Percentiles rank a stretch among this genome's conserved stretches.
Conservation (phyloP, 23 red algal genomes). For the Gracilaria domingensis region DNA sequence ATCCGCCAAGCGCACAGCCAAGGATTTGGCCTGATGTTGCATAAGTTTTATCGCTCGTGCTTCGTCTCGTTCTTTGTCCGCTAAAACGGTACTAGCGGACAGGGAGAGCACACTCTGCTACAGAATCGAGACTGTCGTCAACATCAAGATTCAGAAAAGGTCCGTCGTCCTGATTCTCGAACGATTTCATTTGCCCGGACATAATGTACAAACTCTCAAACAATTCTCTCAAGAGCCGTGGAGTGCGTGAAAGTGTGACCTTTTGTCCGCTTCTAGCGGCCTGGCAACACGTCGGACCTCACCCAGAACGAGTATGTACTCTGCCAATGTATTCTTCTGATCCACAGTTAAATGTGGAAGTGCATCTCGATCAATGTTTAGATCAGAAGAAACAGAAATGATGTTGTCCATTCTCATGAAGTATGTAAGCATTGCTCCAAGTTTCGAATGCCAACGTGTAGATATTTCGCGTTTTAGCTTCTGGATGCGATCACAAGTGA, state of each 20-base stretch:
- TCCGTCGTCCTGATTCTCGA: too few species aligned
- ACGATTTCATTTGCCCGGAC: neutral
- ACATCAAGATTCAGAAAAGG: too few species aligned
- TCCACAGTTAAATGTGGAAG: neutral
- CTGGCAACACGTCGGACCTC: slow-evolving; percentile 3
- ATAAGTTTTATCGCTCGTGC: too few species aligned
- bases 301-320: slow-evolving; percentile 1
- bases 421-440: neutral
- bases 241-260: slow-evolving; percentile 15
- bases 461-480: slow-evolving; percentile 6
- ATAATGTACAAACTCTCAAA: slow-evolving; percentile 21
- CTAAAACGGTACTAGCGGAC: too few species aligned
- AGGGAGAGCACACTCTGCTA: too few species aligned
- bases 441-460: slow-evolving; percentile 7
- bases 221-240: slow-evolving; percentile 13
- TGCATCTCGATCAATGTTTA: neutral
- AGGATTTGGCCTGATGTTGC: too few species aligned
- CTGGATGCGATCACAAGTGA: neutral
- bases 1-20: too few species aligned
- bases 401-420: neutral
- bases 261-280: slow-evolving; percentile 2
- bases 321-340: neutral
- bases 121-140: too few species aligned
- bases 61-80: too few species aligned
- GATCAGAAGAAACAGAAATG: neutral